Evolutionary conservation across 2,329 filamentous ascomycete species (phyloP).

Genomic region (Xylaria sp.): DNA sequence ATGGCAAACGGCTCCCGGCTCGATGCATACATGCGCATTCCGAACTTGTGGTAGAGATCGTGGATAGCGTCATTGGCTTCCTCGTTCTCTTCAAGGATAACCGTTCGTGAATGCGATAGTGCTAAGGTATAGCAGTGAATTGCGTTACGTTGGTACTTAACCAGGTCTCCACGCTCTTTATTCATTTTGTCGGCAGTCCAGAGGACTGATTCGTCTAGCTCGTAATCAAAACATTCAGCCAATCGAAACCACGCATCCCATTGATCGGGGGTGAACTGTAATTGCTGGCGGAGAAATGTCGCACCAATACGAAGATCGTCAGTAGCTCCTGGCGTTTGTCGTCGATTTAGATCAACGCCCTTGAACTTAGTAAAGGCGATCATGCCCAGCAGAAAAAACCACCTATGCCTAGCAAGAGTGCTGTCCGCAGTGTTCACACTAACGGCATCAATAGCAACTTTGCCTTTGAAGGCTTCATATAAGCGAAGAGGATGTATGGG

Average conservation of each 20-base stretch:
- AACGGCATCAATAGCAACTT: slow-evolving; percentile 78
- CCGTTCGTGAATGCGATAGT: slow-evolving; percentile 64
- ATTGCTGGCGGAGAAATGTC: slow-evolving; percentile 80
- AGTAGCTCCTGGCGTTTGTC: slow-evolving; percentile 80
- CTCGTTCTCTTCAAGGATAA: slow-evolving; percentile 58
- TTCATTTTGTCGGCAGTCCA: slow-evolving; percentile 95
- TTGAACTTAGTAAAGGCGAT: slow-evolving; percentile 88
- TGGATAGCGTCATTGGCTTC: slow-evolving; percentile 61
- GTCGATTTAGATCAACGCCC: slow-evolving; percentile 74
- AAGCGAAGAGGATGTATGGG: slow-evolving; percentile 84
- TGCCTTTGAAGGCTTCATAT: slow-evolving; percentile 82
- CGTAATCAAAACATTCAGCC: slow-evolving; percentile 87
- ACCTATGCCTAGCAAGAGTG: slow-evolving; percentile 80
- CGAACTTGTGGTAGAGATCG: slow-evolving; percentile 70
- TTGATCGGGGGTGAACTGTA: slow-evolving; percentile 82
- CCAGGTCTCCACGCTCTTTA: slow-evolving; percentile 78
- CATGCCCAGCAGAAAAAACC: slow-evolving; percentile 92
- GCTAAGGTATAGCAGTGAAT: slow-evolving; percentile 82
- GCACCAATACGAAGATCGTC: slow-evolving; percentile 86
- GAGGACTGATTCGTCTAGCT: slow-evolving; percentile 85
- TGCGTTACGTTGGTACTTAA: slow-evolving; percentile 79
- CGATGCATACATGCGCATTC: slow-evolving; percentile 70
- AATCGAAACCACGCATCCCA: slow-evolving; percentile 95
- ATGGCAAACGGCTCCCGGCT: slow-evolving; percentile 71
- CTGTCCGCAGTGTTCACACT: slow-evolving; percentile 75